Evolutionary conservation across 306 rosid genomes (phyloP).

Genomic region (Vigna unguiculata): DNA sequence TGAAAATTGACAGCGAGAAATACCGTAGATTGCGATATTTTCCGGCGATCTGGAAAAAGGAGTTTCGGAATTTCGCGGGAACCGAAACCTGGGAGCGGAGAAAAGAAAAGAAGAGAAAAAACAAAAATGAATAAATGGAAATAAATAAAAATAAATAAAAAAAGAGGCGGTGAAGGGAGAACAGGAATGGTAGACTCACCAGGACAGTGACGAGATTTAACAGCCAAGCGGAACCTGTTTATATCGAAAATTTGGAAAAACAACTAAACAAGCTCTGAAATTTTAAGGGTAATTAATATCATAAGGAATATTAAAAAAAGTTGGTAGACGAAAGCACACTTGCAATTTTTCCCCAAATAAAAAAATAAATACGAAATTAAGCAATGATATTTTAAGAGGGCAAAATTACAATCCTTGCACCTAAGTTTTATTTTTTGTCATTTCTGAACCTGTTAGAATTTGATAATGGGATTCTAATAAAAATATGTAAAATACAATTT

Average conservation of each 20-base stretch:
- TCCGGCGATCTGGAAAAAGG: slow-evolving; percentile 62
- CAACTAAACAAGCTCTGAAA: not conserved
- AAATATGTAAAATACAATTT: too few relatives aligned
- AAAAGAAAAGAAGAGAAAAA: slow-evolving; percentile 21
- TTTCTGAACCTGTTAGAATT: not conserved
- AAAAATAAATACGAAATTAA: not conserved
- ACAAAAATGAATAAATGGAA: not conserved
- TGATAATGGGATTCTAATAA: too few relatives aligned
- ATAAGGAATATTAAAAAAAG: slow-evolving; percentile 5
- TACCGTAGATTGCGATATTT: slow-evolving; percentile 39
- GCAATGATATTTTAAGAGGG: not conserved
- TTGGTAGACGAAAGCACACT: slow-evolving; percentile 12
- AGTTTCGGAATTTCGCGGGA: slow-evolving; percentile 51
- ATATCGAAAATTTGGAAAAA: slow-evolving; percentile 17
- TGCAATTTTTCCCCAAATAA: not conserved
- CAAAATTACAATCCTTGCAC: not conserved
- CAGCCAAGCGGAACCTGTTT: slow-evolving; percentile 7
- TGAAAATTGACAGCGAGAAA: slow-evolving; percentile 7
- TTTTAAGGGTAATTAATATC: slow-evolving; percentile 20
- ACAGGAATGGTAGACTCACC: slow-evolving; percentile 33
- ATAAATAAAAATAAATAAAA: not conserved
- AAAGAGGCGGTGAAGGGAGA: slow-evolving; percentile 41
- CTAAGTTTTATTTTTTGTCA: not conserved
- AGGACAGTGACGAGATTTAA: slow-evolving; percentile 41
- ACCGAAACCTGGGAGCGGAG: slow-evolving; percentile 40